Percentiles rank a stretch among this genome's conserved stretches.
phyloP scores from a whole-genome alignment of 805 yeast genomes.

The Starmerella davenportii region DNA sequence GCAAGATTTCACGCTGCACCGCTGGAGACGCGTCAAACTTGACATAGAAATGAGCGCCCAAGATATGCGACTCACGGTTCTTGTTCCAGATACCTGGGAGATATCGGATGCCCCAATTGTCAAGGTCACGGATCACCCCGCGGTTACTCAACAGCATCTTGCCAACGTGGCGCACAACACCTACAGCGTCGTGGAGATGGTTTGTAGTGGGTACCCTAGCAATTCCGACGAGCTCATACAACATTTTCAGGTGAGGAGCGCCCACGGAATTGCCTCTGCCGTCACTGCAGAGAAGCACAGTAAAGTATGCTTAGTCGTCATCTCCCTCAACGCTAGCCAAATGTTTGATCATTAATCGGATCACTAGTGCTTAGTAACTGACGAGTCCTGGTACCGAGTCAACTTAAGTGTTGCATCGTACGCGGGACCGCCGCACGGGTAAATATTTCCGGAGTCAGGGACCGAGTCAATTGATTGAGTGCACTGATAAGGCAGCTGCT shows the following conservation, averaged over 20 bases:
- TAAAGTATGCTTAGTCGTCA: no score
- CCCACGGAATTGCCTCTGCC: no score
- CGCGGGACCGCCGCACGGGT: no score
- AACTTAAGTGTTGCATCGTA: no score
- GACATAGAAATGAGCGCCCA: constrained; percentile 75
- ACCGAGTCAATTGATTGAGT: no score
- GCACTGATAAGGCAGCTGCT: no score
- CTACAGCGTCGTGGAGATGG: constrained; percentile 44
- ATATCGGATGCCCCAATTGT: constrained; percentile 58
- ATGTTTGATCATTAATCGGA: no score
- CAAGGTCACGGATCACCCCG: constrained; percentile 78
- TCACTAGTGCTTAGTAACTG: no score
- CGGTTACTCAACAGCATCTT: constrained; percentile 68
- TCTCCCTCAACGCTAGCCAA: no score
- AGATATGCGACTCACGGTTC: constrained; percentile 77
- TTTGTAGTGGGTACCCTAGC: constrained; percentile 49
- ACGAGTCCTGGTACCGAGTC: no score
- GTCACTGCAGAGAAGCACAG: no score
- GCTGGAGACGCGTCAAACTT: constrained; percentile 71
- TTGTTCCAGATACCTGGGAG: constrained; percentile 68
- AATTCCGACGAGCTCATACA: constrained; percentile 77
- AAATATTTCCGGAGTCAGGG: no score
- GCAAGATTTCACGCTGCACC: constrained; percentile 68
- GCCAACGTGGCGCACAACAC: constrained; percentile 54
- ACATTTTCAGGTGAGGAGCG: constrained; percentile 33